Percentiles rank a stretch among this genome's conserved stretches.
Evolutionary conservation across 768 basidiomycete genomes (phyloP).

Genomic region (Lentinus brumalis): DNA sequence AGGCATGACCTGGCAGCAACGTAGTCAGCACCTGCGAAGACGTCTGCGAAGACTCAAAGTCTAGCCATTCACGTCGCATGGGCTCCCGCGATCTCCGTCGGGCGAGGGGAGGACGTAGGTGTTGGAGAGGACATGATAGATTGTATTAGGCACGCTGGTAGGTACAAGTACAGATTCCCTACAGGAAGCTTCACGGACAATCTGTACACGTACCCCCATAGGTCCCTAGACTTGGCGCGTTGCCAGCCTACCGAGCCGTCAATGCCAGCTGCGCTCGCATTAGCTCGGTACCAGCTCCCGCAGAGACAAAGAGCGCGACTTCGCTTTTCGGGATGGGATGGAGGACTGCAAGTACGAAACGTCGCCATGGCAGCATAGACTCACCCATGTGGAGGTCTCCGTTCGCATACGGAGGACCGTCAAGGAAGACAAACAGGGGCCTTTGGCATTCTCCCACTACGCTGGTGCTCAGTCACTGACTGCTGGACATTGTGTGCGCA

Average conservation of each 20-base stretch:
- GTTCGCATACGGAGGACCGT: conserved; percentile 98
- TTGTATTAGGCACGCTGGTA: too few species aligned
- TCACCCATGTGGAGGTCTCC: conserved; percentile 94
- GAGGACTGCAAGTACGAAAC: not conserved
- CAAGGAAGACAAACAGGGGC: conserved; percentile 84
- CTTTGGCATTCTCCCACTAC: conserved; percentile 66
- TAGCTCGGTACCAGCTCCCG: not conserved
- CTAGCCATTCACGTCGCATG: too few species aligned
- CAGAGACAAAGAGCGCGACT: not conserved
- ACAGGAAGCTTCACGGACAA: too few species aligned
- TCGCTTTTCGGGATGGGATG: not conserved
- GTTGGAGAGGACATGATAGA: too few species aligned
- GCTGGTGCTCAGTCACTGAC: not conserved
- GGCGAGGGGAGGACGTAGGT: too few species aligned
- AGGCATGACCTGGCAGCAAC: conserved; percentile 71
- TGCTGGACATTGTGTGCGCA: not conserved
- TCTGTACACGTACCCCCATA: too few species aligned
- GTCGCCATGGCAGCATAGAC: conserved; percentile 8
- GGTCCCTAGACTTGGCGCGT: not conserved
- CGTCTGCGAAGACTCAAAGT: not conserved
- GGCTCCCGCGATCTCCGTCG: too few species aligned
- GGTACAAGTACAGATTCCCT: too few species aligned
- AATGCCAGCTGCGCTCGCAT: too few species aligned
- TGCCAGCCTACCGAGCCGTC: too few species aligned
- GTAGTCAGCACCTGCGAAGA: not conserved